Evolutionary conservation across 2,329 filamentous ascomycete species (phyloP).

Genomic region (Claviceps fusiformis): DNA sequence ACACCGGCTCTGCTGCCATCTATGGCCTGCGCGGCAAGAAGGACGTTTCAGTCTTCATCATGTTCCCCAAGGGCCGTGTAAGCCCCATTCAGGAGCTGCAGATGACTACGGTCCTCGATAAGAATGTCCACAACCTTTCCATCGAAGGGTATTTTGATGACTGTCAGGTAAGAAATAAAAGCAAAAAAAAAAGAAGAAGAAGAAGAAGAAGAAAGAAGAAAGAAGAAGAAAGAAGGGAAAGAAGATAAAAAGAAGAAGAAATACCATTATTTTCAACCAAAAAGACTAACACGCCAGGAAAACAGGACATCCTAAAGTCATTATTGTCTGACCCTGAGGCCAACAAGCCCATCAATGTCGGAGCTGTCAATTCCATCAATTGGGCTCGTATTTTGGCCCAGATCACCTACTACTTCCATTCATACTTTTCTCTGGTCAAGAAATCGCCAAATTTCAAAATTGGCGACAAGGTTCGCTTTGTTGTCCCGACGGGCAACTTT

Average conservation of each 20-base stretch:
- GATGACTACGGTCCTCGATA: slow-evolving; percentile 87
- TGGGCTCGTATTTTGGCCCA: slow-evolving; percentile 91
- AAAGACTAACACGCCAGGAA: background rate
- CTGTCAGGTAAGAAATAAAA: slow-evolving; percentile 53
- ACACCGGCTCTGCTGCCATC: slow-evolving; percentile 89
- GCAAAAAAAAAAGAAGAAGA: too few species aligned
- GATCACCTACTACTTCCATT: slow-evolving; percentile 93
- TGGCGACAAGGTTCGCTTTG: slow-evolving; percentile 63
- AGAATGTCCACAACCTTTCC: slow-evolving; percentile 84
- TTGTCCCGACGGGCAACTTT: slow-evolving; percentile 93
- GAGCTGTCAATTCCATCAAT: slow-evolving; percentile 94
- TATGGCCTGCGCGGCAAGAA: slow-evolving; percentile 92
- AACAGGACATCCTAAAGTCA: slow-evolving; percentile 77
- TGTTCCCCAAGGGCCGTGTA: slow-evolving; percentile 82
- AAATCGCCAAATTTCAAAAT: slow-evolving; percentile 46
- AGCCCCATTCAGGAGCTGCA: slow-evolving; percentile 89
- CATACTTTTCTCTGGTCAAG: slow-evolving; percentile 71
- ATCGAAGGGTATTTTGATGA: slow-evolving; percentile 91
- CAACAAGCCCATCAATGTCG: slow-evolving; percentile 71
- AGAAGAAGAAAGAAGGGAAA: too few species aligned
- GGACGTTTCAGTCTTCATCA: slow-evolving; percentile 91
- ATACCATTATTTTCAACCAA: too few species aligned
- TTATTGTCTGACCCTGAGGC: slow-evolving; percentile 77
- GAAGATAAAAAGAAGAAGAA: too few species aligned
- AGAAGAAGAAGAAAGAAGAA: too few species aligned